Evolutionary conservation across 805 yeast species (phyloP).

Genomic region (Wickerhamomyces subpelliculosus): DNA sequence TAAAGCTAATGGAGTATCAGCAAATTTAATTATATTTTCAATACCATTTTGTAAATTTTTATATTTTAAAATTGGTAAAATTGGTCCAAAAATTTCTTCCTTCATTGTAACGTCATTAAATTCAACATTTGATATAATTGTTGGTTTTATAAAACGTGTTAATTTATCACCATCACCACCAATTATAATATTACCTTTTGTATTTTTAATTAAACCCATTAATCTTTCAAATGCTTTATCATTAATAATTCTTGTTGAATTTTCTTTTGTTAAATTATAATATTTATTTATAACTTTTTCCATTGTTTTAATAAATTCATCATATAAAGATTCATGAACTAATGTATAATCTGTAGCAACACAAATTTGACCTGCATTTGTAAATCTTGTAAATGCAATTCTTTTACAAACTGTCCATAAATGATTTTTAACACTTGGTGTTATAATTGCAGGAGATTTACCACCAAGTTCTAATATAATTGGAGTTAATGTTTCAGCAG

Average conservation of each 20-base stretch:
- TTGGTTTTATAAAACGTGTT: slow-evolving; percentile 59
- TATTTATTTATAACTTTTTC: slow-evolving; percentile 36
- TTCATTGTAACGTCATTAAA: slow-evolving; percentile 69
- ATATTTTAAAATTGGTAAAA: slow-evolving; percentile 66
- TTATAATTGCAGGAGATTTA: slow-evolving; percentile 76
- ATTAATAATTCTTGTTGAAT: no score
- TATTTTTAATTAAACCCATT: slow-evolving; percentile 30
- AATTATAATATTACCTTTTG: slow-evolving; percentile 38
- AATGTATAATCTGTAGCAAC: slow-evolving; percentile 81
- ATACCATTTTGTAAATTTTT: slow-evolving; percentile 37
- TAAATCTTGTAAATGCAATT: slow-evolving; percentile 69
- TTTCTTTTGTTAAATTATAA: no score
- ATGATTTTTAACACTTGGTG: slow-evolving; percentile 40
- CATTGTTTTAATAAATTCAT: slow-evolving; percentile 38
- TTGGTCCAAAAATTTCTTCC: slow-evolving; percentile 79
- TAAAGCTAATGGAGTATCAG: slow-evolving; percentile 76
- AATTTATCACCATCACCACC: slow-evolving; percentile 29
- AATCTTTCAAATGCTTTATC: slow-evolving; percentile 33
- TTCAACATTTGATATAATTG: slow-evolving; percentile 54
- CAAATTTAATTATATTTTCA: slow-evolving; percentile 34
- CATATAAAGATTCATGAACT: slow-evolving; percentile 54
- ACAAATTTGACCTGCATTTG: slow-evolving; percentile 87
- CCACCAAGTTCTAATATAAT: slow-evolving; percentile 84
- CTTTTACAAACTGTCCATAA: slow-evolving; percentile 48
- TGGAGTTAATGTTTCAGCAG: slow-evolving; percentile 83